A percentile compares a stretch with the other conserved stretches of the same genome.
phyloP scores from a whole-genome alignment of 306 rosid genomes.

The Dryas alaskensis region DNA sequence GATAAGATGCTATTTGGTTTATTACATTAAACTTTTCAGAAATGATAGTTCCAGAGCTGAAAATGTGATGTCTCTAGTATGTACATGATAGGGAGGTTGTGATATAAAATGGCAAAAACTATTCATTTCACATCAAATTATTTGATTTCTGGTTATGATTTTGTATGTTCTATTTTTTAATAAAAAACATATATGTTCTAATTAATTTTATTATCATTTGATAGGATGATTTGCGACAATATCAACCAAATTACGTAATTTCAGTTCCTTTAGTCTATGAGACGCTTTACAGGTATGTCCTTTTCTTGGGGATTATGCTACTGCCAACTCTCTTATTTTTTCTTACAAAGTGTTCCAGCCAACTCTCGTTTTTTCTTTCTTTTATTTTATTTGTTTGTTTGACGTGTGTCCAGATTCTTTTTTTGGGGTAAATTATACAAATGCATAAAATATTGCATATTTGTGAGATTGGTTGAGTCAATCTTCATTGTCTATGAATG shows the following conservation, averaged over 20 bases:
- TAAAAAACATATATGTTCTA: slow-evolving; percentile 2
- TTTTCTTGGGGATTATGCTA: slow-evolving; percentile 6
- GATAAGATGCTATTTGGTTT: background rate
- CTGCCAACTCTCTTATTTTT: background rate
- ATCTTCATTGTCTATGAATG: too few relatives aligned
- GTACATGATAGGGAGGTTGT: background rate
- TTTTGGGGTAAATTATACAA: too few relatives aligned
- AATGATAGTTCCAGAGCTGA: too few relatives aligned
- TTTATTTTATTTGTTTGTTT: background rate
- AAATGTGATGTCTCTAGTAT: too few relatives aligned
- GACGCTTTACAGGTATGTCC: slow-evolving; percentile 77
- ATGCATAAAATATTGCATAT: too few relatives aligned
- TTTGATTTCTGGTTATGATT: background rate
- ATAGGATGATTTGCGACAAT: slow-evolving; percentile 69
- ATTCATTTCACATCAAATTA: background rate
- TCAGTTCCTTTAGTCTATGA: slow-evolving; percentile 93
- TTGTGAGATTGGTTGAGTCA: too few relatives aligned
- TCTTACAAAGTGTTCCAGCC: background rate
- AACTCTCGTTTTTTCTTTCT: background rate
- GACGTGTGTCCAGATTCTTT: background rate
- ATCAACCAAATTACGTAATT: slow-evolving; percentile 71
- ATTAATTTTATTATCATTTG: slow-evolving; percentile 18
- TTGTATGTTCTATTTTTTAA: background rate
- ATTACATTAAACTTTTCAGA: too few relatives aligned
- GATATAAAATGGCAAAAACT: background rate